Conservation (phyloP, 1,284 basidiomycete genomes). For the Pseudozyma flocculosa region DNA sequence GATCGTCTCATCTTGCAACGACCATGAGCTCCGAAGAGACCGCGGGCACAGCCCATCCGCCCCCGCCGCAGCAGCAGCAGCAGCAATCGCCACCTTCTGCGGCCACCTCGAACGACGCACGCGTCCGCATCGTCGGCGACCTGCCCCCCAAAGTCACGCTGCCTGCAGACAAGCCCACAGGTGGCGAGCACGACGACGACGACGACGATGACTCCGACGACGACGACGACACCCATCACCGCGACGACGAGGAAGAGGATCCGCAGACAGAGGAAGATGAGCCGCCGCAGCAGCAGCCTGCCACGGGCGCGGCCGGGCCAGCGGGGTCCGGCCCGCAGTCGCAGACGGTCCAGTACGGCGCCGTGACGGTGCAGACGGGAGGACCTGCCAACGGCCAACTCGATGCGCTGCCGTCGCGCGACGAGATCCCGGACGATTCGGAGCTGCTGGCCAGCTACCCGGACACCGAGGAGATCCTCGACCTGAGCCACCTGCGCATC, state of each 20-base stretch:
- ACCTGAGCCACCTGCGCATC: constrained; percentile 82
- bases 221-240: constrained; percentile 6
- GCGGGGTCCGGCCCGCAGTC: constrained; percentile 8
- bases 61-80: too few relatives aligned
- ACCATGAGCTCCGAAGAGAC: too few relatives aligned
- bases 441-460: constrained; percentile 39
- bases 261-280: constrained; percentile 36
- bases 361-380: constrained; percentile 6
- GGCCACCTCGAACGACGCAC: neutral
- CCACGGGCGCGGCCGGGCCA: constrained; percentile 3
- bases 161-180: constrained; percentile 10
- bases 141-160: constrained; percentile 14
- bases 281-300: constrained; percentile 6
- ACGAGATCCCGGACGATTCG: constrained; percentile 33
- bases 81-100: too few relatives aligned
- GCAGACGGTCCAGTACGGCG: constrained; percentile 25
- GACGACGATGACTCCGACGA: constrained; percentile 37
- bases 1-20: too few relatives aligned
- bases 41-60: too few relatives aligned
- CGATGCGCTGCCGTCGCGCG: neutral
- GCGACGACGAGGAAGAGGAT: constrained; percentile 15
- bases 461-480: constrained; percentile 62
- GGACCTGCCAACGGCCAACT: neutral
- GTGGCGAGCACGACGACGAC: too few relatives aligned
- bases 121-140: constrained; percentile 24